Evolutionary conservation across 495 filamentous ascomycete species (phyloP), one percentile per base, ranked within the genome.

Genomic region (Hypoxylon intermedium): DNA sequence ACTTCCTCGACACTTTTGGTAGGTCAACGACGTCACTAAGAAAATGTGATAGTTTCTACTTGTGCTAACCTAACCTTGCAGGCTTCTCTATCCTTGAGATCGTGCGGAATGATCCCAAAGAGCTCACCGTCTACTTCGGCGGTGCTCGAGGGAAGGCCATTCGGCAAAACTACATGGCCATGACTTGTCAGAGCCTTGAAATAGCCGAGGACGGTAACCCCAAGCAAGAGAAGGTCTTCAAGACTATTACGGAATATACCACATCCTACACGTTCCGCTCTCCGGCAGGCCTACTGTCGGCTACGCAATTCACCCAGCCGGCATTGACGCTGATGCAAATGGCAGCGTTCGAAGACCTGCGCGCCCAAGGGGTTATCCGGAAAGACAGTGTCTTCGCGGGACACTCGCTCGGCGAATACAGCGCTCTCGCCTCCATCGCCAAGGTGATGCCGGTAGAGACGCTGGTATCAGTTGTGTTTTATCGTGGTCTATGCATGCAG

Each of bases 401-500:
- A 58, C 91, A 96, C 75, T 95, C 91, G 0, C 84, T 95, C 13
- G 91, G 91, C 72, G 91, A 95, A 77, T 96, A 95, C 74, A 92
- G 89, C 52, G 91, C 91, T 15, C 83, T 96, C 31, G 92, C 91
- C 49, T 89, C 91, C 18, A 81, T 95, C 44, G 91, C 91, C 11
- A 91, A 93, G 63, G 90, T 95, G 69, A 95, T 96, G 89, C 91
- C 91, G 4, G 93, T 95, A 65, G 90, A 93, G 79, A 88, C 84
- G 74, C 82, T 96, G 72, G 89, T 95, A 0, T 91, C 90, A 0
- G 90, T 95, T 12, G 91, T 94, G 41, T 96, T 96, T 78, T 95
- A 96, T 77, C 87, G 91, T 68, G 92, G 91, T 68, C 78, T 95
- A 58, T 94, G 91, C 41, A 96, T 96, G 91, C 91, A 95, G 73